Percentiles rank a stretch among this genome's conserved stretches.
Conservation (phyloP, 495 filamentous ascomycete genomes). For the Aspergillus bridgeri region DNA sequence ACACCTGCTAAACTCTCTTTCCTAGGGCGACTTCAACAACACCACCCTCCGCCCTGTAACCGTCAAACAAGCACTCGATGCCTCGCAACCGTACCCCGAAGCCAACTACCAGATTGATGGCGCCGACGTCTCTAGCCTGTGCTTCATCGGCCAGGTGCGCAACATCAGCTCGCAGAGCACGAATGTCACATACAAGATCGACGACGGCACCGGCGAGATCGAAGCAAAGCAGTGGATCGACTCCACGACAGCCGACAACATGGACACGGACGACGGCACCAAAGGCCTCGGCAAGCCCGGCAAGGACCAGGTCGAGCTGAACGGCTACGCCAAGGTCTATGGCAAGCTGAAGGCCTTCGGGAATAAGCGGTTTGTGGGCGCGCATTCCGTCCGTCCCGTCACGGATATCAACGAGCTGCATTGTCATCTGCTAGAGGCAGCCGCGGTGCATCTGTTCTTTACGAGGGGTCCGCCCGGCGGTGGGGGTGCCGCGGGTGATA, state of each 20-base stretch:
- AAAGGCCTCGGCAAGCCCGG: slow-evolving; percentile 25
- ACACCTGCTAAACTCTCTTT: neutral
- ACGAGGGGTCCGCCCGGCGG: slow-evolving; percentile 65
- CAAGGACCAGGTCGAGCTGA: slow-evolving; percentile 54
- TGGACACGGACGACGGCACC: slow-evolving; percentile 41
- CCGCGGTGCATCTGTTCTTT: slow-evolving; percentile 80
- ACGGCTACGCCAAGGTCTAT: slow-evolving; percentile 77
- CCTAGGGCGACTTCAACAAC: slow-evolving; percentile 43
- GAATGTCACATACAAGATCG: slow-evolving; percentile 86
- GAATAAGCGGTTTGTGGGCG: slow-evolving; percentile 73
- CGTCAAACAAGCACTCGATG: slow-evolving; percentile 88
- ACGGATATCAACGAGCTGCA: slow-evolving; percentile 86
- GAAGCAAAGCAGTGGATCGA: slow-evolving; percentile 95
- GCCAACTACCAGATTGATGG: slow-evolving; percentile 77
- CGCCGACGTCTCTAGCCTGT: slow-evolving; percentile 58
- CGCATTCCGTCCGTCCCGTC: slow-evolving; percentile 76
- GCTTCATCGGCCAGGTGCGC: slow-evolving; percentile 85
- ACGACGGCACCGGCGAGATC: slow-evolving; percentile 89
- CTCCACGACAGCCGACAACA: slow-evolving; percentile 46
- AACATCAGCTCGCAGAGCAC: slow-evolving; percentile 82
- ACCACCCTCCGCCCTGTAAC: slow-evolving; percentile 87
- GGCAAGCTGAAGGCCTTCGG: slow-evolving; percentile 75
- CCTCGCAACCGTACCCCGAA: slow-evolving; percentile 67
- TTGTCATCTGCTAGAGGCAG: slow-evolving; percentile 84
- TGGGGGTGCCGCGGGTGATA: slow-evolving; percentile 24